Conservation (phyloP, 2,329 filamentous ascomycete species). For the Alternaria triticina region DNA sequence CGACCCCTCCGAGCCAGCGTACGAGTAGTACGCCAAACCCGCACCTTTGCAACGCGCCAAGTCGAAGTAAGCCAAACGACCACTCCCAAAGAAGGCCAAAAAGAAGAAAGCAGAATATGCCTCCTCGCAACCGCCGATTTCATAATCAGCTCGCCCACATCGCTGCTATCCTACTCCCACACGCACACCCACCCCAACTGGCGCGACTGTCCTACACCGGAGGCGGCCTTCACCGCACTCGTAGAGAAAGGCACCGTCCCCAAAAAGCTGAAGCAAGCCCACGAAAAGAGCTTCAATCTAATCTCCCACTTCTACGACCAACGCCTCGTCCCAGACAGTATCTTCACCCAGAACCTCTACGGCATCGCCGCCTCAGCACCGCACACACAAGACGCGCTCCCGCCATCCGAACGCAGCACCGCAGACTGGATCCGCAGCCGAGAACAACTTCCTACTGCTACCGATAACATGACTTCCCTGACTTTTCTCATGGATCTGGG, state of each 20-base stretch:
- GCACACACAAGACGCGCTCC: slow-evolving; percentile 49
- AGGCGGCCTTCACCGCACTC: not conserved
- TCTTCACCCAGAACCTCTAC: slow-evolving; percentile 54
- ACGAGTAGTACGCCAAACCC: slow-evolving; percentile 51
- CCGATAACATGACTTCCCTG: slow-evolving; percentile 49
- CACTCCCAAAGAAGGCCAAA: slow-evolving; percentile 20
- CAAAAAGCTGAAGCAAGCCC: slow-evolving; percentile 23
- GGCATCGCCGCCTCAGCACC: slow-evolving; percentile 47
- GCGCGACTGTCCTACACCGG: slow-evolving; percentile 9
- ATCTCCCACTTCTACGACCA: slow-evolving; percentile 45
- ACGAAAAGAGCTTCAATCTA: slow-evolving; percentile 39
- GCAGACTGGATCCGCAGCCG: slow-evolving; percentile 53
- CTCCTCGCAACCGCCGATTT: slow-evolving; percentile 57
- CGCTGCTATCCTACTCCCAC: slow-evolving; percentile 49
- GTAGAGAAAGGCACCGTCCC: slow-evolving; percentile 21
- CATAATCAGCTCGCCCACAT: slow-evolving; percentile 49
- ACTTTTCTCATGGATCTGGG: slow-evolving; percentile 56
- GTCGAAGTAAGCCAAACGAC: slow-evolving; percentile 54
- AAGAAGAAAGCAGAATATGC: slow-evolving; percentile 49
- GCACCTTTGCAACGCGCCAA: slow-evolving; percentile 57
- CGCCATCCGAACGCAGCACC: slow-evolving; percentile 38
- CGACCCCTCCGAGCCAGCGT: slow-evolving; percentile 49
- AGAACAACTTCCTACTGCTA: slow-evolving; percentile 18
- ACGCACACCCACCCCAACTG: slow-evolving; percentile 39
- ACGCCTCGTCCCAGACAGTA: slow-evolving; percentile 48